Base-by-base conservation (phyloP, 108 stramenopile species). In the Hondaea fermentalgiana region DNA sequence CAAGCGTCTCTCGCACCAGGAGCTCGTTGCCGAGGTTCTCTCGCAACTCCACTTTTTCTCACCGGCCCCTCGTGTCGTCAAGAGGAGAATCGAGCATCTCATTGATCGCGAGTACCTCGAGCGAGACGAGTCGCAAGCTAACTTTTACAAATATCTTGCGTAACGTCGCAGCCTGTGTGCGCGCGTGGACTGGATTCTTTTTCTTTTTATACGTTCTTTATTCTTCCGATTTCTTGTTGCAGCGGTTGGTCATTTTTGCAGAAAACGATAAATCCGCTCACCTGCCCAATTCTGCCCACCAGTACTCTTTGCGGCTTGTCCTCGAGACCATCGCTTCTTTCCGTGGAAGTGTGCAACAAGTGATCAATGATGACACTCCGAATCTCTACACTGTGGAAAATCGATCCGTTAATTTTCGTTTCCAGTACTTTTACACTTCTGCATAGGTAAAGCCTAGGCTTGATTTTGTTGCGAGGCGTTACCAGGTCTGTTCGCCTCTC, bases 21-120 rank as follows among this genome's bases (percentile, higher is more conserved):
- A 98, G 89, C 94, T 99, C 8, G 90, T 98, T 45, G 96, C 99
- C 42, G 98, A 99, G 90, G 99, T 99, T 57, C 90, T 99, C 69
- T 95, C 95, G 4, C 97, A 98, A 91, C 97, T 99, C 58, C 92
- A 96, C 21, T 98, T 99, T 72, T 99, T 99, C 96, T 96, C 96
- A 59, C 99, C 99, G 44, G 94, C 97, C 64, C 97, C 98, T n/a
- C 94, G 96, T 59, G 95, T 95, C 25, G 95, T 97, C 90, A 98
- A 98, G 92, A 87, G 90, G 53, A 93, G 97, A 25, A 98, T 98
- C 87, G 98, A 98, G 91, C 95, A 95, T 43, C 89, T 97, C 87
- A 97, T 98, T 90, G 98, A 98, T 44, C 94, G 97, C 89, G 98
- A 98, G 89, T 98, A 98, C 88, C 93, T 98, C 35, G 98, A 98